Evolutionary conservation across 345 rosid species (phyloP).

Genomic region (Arabidopsis arenosa): DNA sequence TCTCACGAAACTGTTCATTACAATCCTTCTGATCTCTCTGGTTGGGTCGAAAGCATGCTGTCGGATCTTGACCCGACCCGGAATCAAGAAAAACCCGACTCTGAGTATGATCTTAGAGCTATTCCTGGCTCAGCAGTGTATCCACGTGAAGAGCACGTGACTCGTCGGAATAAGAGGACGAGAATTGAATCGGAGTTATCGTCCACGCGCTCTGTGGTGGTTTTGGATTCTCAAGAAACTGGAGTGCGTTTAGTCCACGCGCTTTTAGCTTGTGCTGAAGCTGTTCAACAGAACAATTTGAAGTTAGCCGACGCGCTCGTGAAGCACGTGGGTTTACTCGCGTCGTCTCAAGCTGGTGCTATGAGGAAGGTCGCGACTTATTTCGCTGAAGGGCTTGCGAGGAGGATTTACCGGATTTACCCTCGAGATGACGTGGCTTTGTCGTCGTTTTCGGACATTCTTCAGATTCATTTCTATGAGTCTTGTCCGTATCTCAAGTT

Average conservation of each 20-base stretch:
- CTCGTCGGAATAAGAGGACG: constrained; percentile 46
- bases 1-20: constrained; percentile 67
- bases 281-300: constrained; percentile 68
- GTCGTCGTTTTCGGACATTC: constrained; percentile 46
- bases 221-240: constrained; percentile 80
- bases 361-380: constrained; percentile 95
- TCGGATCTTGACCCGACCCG: constrained; percentile 51
- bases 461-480: constrained; percentile 89
- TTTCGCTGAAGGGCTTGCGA: constrained; percentile 83
- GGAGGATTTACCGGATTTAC: constrained; percentile 68
- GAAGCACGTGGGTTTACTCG: constrained; percentile 74
- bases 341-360: constrained; percentile 77
- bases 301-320: constrained; percentile 78
- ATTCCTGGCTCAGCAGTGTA: constrained; percentile 77
- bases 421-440: constrained; percentile 54
- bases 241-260: constrained; percentile 90
- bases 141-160: constrained; percentile 44
- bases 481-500: constrained; percentile 90
- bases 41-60: constrained; percentile 77
- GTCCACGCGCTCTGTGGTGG: constrained; percentile 62
- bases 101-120: constrained; percentile 78
- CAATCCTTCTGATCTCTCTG: constrained; percentile 78
- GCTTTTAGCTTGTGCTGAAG: constrained; percentile 85
- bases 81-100: constrained; percentile 38
- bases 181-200: constrained; percentile 40